A percentile compares a stretch with the other conserved stretches of the same genome.
Conservation (phyloP, 2,329 filamentous ascomycete species). For the Microsporum ferrugineum region DNA sequence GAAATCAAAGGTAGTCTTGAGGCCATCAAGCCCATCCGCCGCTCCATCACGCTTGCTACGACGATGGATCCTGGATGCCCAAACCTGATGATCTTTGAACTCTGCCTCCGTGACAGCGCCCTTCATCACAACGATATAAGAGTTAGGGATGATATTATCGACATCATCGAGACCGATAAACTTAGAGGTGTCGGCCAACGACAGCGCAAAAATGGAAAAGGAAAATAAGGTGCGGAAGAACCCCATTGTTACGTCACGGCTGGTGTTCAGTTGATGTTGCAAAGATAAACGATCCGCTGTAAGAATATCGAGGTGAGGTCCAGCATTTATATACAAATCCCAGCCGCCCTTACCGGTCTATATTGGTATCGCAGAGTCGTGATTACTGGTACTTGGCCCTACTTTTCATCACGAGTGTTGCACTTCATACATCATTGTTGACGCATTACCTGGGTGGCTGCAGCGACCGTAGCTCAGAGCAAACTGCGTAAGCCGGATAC, state of each 20-base stretch:
- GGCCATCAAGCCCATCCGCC: background rate
- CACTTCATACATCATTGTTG: background rate
- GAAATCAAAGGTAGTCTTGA: slow-evolving; percentile 11
- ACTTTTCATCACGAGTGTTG: background rate
- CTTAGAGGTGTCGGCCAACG: background rate
- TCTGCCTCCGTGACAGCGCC: slow-evolving; percentile 1
- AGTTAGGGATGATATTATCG: slow-evolving; percentile 4
- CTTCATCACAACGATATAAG: slow-evolving; percentile 12
- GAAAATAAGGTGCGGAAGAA: background rate
- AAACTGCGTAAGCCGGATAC: background rate
- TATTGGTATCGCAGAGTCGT: background rate
- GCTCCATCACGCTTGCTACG: background rate
- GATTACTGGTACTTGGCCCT: background rate
- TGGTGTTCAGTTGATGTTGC: background rate
- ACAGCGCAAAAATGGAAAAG: background rate
- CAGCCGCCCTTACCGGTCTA: background rate
- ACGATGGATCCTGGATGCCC: slow-evolving; percentile 4
- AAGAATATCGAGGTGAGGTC: background rate
- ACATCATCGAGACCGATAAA: background rate
- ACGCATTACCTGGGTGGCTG: background rate
- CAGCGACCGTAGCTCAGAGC: background rate
- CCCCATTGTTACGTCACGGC: background rate
- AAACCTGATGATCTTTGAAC: slow-evolving; percentile 5
- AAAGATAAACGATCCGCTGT: background rate
- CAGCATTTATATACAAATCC: background rate